phyloP scores from a whole-genome alignment of 2,329 filamentous ascomycete species.

The Lecanicillium sp. region DNA sequence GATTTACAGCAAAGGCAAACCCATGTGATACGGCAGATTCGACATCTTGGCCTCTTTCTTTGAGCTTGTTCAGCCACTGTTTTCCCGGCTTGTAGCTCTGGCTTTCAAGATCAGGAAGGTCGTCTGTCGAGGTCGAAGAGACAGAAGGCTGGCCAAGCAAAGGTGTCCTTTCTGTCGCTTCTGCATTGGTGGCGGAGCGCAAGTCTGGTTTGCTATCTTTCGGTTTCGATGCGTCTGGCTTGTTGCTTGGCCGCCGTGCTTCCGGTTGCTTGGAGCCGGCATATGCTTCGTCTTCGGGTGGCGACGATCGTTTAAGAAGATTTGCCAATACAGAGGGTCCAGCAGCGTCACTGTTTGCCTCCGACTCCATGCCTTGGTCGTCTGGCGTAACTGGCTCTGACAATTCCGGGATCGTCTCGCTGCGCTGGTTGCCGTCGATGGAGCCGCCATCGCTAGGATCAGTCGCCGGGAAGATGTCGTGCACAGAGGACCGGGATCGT shows the following conservation, averaged over 20 bases:
- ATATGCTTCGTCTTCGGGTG: slow-evolving; percentile 14
- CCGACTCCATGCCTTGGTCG: slow-evolving; percentile 10
- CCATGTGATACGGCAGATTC: slow-evolving; percentile 21
- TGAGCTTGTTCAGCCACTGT: slow-evolving; percentile 26
- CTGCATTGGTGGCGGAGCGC: background rate
- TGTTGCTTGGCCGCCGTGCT: background rate
- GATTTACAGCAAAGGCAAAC: slow-evolving; percentile 38
- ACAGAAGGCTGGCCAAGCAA: slow-evolving; percentile 30
- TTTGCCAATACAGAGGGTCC: slow-evolving; percentile 37
- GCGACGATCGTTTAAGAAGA: slow-evolving; percentile 41
- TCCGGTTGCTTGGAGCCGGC: slow-evolving; percentile 4
- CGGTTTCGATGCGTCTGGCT: background rate
- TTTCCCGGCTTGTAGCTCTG: slow-evolving; percentile 31
- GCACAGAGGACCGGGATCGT: slow-evolving; percentile 20
- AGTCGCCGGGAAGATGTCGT: slow-evolving; percentile 17
- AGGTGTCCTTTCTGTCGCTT: slow-evolving; percentile 37
- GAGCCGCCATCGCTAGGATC: slow-evolving; percentile 15
- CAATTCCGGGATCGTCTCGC: slow-evolving; percentile 50
- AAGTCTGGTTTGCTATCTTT: slow-evolving; percentile 1
- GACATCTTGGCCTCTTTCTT: slow-evolving; percentile 21
- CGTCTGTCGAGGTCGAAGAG: slow-evolving; percentile 18
- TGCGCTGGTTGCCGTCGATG: slow-evolving; percentile 16
- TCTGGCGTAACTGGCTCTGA: slow-evolving; percentile 48
- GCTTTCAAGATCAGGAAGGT: slow-evolving; percentile 38
- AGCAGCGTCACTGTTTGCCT: slow-evolving; percentile 12